Conservation (phyloP, 345 rosid species). For the Capsella bursapastoris region DNA sequence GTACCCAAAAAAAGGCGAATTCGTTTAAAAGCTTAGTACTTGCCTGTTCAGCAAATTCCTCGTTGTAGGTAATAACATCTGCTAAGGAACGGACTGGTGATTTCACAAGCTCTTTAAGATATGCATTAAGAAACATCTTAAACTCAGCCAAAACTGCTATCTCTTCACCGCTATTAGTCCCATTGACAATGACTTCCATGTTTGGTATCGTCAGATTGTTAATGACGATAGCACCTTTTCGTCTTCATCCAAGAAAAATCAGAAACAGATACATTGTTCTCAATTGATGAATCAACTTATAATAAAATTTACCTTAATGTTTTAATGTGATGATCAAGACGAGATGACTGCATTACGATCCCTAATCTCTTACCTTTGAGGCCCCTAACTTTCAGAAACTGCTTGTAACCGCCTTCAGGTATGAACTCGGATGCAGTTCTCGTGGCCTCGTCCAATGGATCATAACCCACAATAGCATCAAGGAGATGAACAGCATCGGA, state of each 20-base stretch:
- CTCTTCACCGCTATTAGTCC: slow-evolving; percentile 47
- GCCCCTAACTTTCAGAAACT: slow-evolving; percentile 54
- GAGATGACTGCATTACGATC: slow-evolving; percentile 42
- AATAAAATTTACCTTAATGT: slow-evolving; percentile 24
- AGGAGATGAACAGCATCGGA: slow-evolving; percentile 64
- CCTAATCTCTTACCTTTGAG: slow-evolving; percentile 67
- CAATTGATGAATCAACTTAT: background rate
- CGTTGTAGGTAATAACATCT: slow-evolving; percentile 63
- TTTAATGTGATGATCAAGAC: background rate
- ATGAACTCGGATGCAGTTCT: slow-evolving; percentile 49
- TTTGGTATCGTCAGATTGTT: slow-evolving; percentile 54
- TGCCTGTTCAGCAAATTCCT: slow-evolving; percentile 51
- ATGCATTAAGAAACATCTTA: slow-evolving; percentile 55
- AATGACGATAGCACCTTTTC: slow-evolving; percentile 56
- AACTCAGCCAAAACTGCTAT: slow-evolving; percentile 57
- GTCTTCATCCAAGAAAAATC: slow-evolving; percentile 41
- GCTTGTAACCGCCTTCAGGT: slow-evolving; percentile 62
- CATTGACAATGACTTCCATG: slow-evolving; percentile 34
- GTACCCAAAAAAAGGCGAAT: background rate
- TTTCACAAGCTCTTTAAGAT: slow-evolving; percentile 48
- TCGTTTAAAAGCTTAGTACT: background rate
- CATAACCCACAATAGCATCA: slow-evolving; percentile 64
- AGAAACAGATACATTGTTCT: background rate
- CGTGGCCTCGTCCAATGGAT: slow-evolving; percentile 57
- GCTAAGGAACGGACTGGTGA: slow-evolving; percentile 67